These are phyloP conservation scores for Cladosporium phlei DNA, from an alignment of 2,329 filamentous ascomycete species.

Conservation along the genomic window DNA sequence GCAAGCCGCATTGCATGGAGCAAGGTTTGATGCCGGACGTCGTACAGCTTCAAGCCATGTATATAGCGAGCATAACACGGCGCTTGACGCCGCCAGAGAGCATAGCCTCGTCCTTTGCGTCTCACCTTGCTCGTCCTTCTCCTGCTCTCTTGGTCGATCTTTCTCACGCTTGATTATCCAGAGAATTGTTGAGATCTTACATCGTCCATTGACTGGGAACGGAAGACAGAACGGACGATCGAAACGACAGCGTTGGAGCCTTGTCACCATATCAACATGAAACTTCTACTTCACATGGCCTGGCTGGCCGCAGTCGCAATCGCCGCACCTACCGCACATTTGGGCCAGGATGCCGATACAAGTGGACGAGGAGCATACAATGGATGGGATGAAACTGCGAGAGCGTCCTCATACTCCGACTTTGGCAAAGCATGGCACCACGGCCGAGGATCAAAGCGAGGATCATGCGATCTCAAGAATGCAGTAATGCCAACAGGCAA, in stretches of 20 bases:
- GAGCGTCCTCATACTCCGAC: constrained; percentile 14
- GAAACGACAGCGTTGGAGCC: neutral
- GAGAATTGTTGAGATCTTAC: neutral
- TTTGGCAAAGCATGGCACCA: constrained; percentile 18
- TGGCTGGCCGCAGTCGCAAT: neutral
- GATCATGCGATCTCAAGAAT: constrained; percentile 20
- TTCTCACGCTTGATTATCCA: too few relatives aligned
- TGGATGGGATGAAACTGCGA: neutral
- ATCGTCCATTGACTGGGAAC: neutral
- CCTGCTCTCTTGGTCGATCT: neutral
- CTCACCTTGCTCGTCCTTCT: neutral
- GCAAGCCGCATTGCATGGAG: constrained; percentile 1
- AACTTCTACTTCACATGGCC: constrained; percentile 1
- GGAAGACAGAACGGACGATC: neutral
- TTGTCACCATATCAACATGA: neutral
- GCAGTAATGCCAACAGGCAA: constrained; percentile 21
- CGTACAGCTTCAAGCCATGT: constrained; percentile 6
- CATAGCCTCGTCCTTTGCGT: constrained; percentile 1
- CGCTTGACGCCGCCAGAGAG: constrained; percentile 5
- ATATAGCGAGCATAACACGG: constrained; percentile 10
- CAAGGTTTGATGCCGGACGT: constrained; percentile 1
- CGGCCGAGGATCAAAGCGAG: constrained; percentile 13
- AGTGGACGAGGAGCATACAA: neutral
- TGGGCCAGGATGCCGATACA: neutral
- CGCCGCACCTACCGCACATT: constrained; percentile 3